phyloP scores from a whole-genome alignment of 1,139 yeast genomes.

The Kurtzmaniella quercitrusa region DNA sequence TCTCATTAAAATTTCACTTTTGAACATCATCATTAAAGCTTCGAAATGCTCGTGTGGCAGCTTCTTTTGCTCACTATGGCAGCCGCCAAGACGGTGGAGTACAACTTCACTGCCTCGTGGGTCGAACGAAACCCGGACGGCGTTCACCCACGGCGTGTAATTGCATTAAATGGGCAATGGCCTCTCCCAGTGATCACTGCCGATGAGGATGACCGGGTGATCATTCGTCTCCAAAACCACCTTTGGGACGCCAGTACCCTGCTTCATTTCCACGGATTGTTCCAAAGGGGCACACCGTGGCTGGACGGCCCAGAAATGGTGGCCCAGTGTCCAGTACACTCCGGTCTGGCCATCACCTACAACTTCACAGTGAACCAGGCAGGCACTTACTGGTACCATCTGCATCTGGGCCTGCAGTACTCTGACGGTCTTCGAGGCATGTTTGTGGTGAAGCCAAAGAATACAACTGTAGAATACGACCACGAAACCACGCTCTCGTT shows the following conservation, averaged over 20 bases:
- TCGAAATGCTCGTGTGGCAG: slow-evolving; percentile 13
- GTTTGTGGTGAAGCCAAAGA: slow-evolving; percentile 55
- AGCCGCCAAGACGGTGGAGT: slow-evolving; percentile 15
- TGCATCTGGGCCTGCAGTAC: slow-evolving; percentile 81
- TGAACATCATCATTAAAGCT: background rate
- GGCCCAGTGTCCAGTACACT: slow-evolving; percentile 83
- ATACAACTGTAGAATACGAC: slow-evolving; percentile 50
- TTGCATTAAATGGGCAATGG: slow-evolving; percentile 79
- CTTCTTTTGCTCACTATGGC: slow-evolving; percentile 13
- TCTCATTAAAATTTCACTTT: background rate
- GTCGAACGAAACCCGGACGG: slow-evolving; percentile 78
- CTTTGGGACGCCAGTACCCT: slow-evolving; percentile 57
- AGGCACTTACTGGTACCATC: slow-evolving; percentile 95
- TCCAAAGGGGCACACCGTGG: slow-evolving; percentile 65
- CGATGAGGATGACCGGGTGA: slow-evolving; percentile 70
- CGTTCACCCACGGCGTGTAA: slow-evolving; percentile 52
- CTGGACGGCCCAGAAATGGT: slow-evolving; percentile 90
- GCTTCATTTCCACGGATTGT: slow-evolving; percentile 88
- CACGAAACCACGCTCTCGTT: slow-evolving; percentile 68
- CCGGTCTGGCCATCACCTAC: slow-evolving; percentile 63
- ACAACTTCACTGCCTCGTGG: slow-evolving; percentile 74
- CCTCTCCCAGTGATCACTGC: slow-evolving; percentile 80
- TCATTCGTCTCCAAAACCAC: slow-evolving; percentile 65
- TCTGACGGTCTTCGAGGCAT: slow-evolving; percentile 90
- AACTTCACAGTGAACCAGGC: slow-evolving; percentile 84